These are phyloP conservation scores for Musa schizocarpa DNA, from an alignment of 176 grass and related monocot genomes.

Conservation along the genomic window DNA sequence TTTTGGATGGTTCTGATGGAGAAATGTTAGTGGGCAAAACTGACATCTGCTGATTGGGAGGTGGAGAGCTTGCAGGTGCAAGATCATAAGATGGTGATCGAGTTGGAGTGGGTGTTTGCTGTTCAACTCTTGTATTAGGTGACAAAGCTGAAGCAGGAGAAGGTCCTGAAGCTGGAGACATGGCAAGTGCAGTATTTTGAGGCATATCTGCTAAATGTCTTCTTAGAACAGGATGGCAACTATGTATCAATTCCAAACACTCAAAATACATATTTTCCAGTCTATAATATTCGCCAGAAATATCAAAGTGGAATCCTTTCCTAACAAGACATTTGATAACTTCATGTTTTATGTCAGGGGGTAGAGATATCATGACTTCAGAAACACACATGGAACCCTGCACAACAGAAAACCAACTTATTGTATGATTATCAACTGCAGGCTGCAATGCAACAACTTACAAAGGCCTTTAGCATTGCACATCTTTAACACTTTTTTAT, in stretches of 20 bases:
- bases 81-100: background rate
- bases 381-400: background rate
- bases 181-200: background rate
- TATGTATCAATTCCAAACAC: background rate
- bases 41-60: background rate
- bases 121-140: too few relatives aligned
- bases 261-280: background rate
- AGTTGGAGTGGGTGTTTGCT: background rate
- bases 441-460: background rate
- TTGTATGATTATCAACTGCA: background rate
- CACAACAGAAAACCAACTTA: background rate
- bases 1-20: background rate
- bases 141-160: conserved; percentile 3
- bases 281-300: background rate
- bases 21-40: background rate
- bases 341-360: background rate
- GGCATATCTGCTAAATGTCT: conserved; percentile 3
- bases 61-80: background rate
- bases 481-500: too few relatives aligned
- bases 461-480: too few relatives aligned
- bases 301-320: background rate
- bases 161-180: background rate
- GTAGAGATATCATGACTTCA: background rate
- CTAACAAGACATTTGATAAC: background rate
- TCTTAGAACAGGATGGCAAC: background rate